Evolutionary conservation across 2,329 filamentous ascomycete genomes (phyloP), one percentile per base, ranked within the genome.

Genomic region (Trichophyton benhamiae): DNA sequence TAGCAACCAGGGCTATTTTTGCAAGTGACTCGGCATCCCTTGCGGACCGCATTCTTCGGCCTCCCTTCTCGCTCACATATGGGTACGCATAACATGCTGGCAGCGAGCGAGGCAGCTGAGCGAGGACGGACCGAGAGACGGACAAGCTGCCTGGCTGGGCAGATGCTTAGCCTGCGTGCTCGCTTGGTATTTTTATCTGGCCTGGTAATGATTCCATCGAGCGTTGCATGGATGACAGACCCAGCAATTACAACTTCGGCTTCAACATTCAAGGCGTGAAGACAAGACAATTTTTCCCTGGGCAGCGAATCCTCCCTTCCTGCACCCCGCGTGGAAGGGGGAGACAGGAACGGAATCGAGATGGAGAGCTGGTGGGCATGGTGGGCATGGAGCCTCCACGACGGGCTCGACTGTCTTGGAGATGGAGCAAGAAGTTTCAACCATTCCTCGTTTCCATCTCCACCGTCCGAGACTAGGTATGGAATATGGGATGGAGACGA

Each of bases 81-180:
- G 42, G 33, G 11, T 9, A 38, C 33, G 13, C 33, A 38, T 13
- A 38, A 20, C n/a, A n/a, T 38, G 33, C 33, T 38, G 2, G 33
- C 33, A 38, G 33, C 33, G 33, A 38, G 33, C 33, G 33, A 38
- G 7, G 46, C 49, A 53, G 49, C 49, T 53, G 49, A 53, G 13
- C 20, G 27, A 53, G 27, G 49, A 53, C 49, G 49, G 49, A 53
- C 49, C 49, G 49, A 53, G 13, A 30, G 25, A 33, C 22, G 49
- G 49, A 53, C 49, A 13, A 2, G 27, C 49, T 53, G 49, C 49
- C 22, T 25, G 13, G 49, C 49, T 53, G 49, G 49, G 49, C 49
- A 30, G 49, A 53, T 53, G 49, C 49, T 53, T 53, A 53, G 25
- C 49, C 49, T 53, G 27, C 49, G 22, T 53, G 49, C 30, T 53